Conservation (phyloP, 805 yeast species). For the Naumovozyma baii region DNA sequence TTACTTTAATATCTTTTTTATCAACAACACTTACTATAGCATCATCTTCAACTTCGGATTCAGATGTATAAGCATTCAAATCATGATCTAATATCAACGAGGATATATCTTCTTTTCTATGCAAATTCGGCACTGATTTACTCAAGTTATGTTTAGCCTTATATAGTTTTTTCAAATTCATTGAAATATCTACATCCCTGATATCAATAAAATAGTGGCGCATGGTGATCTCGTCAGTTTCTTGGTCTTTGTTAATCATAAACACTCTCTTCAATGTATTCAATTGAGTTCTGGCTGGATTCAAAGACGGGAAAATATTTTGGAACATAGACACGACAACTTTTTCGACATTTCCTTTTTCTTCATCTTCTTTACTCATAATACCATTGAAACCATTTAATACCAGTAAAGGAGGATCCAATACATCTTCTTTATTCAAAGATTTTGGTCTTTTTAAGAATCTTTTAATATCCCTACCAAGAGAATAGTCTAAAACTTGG, state of each 20-base stretch:
- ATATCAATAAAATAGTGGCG: conserved; percentile 88
- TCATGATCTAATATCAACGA: conserved; percentile 78
- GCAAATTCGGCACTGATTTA: conserved; percentile 61
- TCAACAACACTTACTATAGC: conserved; percentile 54
- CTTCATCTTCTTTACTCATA: conserved; percentile 10
- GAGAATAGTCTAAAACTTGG: conserved; percentile 63
- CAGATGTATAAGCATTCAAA: conserved; percentile 70
- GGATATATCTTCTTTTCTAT: conserved; percentile 61
- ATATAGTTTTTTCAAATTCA: conserved; percentile 61
- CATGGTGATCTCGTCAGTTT: conserved; percentile 65
- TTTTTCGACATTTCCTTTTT: conserved; percentile 55
- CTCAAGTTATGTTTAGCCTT: conserved; percentile 50
- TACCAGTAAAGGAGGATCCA: conserved; percentile 81
- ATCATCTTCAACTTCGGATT: conserved; percentile 90
- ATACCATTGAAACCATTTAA: conserved; percentile 68
- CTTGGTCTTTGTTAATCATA: conserved; percentile 63
- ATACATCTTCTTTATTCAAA: conserved; percentile 55
- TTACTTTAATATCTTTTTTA: conserved; percentile 22
- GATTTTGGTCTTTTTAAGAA: conserved; percentile 73
- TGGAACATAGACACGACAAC: conserved; percentile 83
- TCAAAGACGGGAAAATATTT: conserved; percentile 90
- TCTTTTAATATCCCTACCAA: conserved; percentile 68
- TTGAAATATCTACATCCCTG: conserved; percentile 67
- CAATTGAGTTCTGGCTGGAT: conserved; percentile 73
- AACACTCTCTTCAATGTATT: conserved; percentile 72